These are phyloP conservation scores for Aspergillus awamori DNA, from an alignment of 2,329 filamentous ascomycete species.

Conservation along the genomic window DNA sequence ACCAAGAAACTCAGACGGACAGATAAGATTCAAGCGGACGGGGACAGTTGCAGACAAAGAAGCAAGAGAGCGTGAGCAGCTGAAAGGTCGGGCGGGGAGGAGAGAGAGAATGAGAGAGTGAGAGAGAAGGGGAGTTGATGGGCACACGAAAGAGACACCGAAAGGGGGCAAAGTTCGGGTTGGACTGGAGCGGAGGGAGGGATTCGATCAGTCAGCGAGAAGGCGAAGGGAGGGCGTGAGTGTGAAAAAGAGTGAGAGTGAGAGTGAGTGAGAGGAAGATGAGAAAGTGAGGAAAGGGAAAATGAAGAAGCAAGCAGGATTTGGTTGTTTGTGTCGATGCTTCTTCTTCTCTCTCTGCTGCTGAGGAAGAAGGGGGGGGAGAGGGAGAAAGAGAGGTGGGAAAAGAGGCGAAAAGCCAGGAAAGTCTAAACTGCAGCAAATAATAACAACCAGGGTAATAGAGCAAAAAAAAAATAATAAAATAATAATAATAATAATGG, in stretches of 20 bases:
- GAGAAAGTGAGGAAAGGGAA: neutral
- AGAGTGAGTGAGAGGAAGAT: conserved; percentile 9
- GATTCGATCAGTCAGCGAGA: conserved; percentile 20
- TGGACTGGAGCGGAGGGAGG: conserved; percentile 12
- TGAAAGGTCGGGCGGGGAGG: conserved; percentile 11
- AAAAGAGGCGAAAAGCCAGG: neutral
- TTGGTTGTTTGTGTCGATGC: neutral
- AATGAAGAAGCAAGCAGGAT: neutral
- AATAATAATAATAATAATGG: conserved; percentile 3
- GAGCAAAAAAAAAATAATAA: neutral
- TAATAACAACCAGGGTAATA: neutral
- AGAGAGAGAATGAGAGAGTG: neutral
- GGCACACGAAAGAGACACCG: conserved; percentile 10
- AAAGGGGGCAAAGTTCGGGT: conserved; percentile 11
- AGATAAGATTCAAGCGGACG: conserved; percentile 5
- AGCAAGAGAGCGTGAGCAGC: neutral
- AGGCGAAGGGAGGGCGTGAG: neutral
- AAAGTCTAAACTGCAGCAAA: neutral
- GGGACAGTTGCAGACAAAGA: neutral
- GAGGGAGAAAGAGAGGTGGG: neutral
- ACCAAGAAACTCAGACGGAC: conserved; percentile 3
- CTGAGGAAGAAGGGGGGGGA: conserved; percentile 1
- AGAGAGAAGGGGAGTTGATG: neutral
- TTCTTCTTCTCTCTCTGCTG: too few species aligned
- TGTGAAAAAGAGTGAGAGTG: neutral